phyloP scores from a whole-genome alignment of 208 protist species.

The Zelonia costaricensis region DNA sequence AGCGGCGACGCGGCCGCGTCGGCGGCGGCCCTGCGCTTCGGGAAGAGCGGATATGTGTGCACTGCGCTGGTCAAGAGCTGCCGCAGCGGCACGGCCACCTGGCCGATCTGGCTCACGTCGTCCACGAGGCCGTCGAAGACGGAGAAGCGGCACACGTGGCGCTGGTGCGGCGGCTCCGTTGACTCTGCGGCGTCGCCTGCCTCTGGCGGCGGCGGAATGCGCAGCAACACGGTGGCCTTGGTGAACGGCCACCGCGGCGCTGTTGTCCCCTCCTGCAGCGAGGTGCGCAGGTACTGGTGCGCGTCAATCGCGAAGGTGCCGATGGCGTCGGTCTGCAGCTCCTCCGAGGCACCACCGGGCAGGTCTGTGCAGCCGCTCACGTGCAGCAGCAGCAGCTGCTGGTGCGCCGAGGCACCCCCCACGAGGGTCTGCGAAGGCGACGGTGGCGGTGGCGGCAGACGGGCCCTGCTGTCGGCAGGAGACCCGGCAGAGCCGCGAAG shows the following conservation, averaged over 20 bases:
- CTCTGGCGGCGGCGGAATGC: conserved; percentile 22
- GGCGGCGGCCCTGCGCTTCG: conserved; percentile 1
- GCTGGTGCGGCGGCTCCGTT: background rate
- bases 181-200: background rate
- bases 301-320: conserved; percentile 41
- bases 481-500: background rate
- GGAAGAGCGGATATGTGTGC: conserved; percentile 41
- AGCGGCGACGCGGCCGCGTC: conserved; percentile 1
- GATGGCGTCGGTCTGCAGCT: conserved; percentile 62
- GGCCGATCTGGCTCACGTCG: conserved; percentile 69
- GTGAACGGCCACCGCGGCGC: conserved; percentile 42
- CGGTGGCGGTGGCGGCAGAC: background rate
- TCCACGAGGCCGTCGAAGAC: conserved; percentile 83
- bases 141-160: conserved; percentile 33
- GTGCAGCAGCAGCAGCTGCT: conserved; percentile 54
- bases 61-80: conserved; percentile 52
- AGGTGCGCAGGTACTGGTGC: conserved; percentile 47
- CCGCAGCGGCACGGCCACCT: conserved; percentile 52
- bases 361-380: conserved; percentile 53
- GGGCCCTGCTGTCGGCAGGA: background rate
- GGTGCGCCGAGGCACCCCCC: background rate
- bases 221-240: conserved; percentile 46
- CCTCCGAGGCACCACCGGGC: conserved; percentile 43
- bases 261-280: conserved; percentile 44
- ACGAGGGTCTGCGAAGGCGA: background rate